Evolutionary conservation across 352 stramenopile species (phyloP).

Genomic region (Globisporangium cederbergense): DNA sequence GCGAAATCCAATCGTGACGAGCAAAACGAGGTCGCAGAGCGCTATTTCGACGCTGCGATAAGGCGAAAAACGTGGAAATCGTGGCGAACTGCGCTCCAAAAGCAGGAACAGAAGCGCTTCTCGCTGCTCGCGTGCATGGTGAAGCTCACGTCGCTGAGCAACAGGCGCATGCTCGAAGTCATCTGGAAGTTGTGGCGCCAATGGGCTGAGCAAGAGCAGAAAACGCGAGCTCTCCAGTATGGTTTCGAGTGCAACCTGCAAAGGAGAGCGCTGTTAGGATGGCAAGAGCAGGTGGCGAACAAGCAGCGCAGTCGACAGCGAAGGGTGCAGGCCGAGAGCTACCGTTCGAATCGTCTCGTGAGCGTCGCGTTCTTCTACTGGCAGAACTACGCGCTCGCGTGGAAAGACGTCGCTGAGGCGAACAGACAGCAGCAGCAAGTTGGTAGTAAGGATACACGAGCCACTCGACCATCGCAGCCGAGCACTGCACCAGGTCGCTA

Average conservation of each 20-base stretch:
- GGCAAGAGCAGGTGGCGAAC: conserved; percentile 8
- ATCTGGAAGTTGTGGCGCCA: conserved; percentile 24
- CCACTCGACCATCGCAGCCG: not conserved
- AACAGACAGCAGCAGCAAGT: conserved; percentile 5
- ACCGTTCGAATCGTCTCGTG: conserved; percentile 29
- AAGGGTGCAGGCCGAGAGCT: conserved; percentile 17
- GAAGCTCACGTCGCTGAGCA: conserved; percentile 34
- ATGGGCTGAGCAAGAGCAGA: conserved; percentile 10
- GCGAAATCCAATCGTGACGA: conserved; percentile 9
- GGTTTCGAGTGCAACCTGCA: conserved; percentile 6
- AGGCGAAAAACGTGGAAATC: conserved; percentile 3
- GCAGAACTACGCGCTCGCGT: conserved; percentile 74
- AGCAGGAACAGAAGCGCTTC: conserved; percentile 34
- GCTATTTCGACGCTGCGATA: conserved; percentile 6
- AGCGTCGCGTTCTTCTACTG: conserved; percentile 61
- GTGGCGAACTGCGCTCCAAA: conserved; percentile 23
- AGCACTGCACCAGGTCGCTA: not conserved
- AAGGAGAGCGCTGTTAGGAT: conserved; percentile 12
- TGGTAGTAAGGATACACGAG: no score
- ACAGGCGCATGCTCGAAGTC: conserved; percentile 18
- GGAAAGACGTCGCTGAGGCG: conserved; percentile 41
- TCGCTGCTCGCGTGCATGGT: conserved; percentile 48
- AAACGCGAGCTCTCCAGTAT: conserved; percentile 5
- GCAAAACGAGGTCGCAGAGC: conserved; percentile 13
- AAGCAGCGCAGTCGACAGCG: conserved; percentile 18